Conservation (phyloP, 352 stramenopile genomes). For the Pythium monospermum region DNA sequence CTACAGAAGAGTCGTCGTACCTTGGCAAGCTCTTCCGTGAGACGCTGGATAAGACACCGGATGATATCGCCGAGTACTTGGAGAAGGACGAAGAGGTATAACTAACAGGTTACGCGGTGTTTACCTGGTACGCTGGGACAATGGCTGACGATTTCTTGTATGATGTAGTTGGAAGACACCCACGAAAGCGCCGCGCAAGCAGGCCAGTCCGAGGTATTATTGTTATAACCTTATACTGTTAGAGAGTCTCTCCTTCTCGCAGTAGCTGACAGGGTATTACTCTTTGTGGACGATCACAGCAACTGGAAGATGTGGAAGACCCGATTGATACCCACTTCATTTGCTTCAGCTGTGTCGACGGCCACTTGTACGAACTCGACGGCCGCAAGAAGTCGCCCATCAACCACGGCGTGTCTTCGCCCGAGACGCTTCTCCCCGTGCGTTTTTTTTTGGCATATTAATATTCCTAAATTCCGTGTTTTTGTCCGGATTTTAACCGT, state of each 20-base stretch:
- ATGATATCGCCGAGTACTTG: conserved; percentile 82
- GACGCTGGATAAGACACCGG: conserved; percentile 70
- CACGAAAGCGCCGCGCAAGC: conserved; percentile 89
- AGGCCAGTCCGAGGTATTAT: conserved; percentile 78
- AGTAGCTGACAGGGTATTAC: too few relatives aligned
- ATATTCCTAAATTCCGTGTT: too few relatives aligned
- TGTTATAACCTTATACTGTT: too few relatives aligned
- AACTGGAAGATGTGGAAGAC: conserved; percentile 88
- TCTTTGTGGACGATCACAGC: too few relatives aligned
- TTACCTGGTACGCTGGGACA: background rate
- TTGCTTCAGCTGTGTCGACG: conserved; percentile 92
- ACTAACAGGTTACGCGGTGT: background rate
- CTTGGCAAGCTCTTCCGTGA: conserved; percentile 81
- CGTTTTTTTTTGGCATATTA: too few relatives aligned
- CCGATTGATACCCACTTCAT: conserved; percentile 96
- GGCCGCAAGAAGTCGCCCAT: conserved; percentile 93
- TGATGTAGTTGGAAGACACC: conserved; percentile 81
- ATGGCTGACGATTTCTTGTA: background rate
- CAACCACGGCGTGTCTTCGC: conserved; percentile 88
- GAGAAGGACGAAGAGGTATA: conserved; percentile 87
- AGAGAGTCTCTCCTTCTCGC: too few relatives aligned
- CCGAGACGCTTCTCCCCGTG: conserved; percentile 81
- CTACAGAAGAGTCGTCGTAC: conserved; percentile 33
- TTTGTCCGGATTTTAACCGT: too few relatives aligned
- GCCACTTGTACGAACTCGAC: conserved; percentile 94